Conservation (phyloP, 768 basidiomycete genomes). For the Cubamyces lactineus region DNA sequence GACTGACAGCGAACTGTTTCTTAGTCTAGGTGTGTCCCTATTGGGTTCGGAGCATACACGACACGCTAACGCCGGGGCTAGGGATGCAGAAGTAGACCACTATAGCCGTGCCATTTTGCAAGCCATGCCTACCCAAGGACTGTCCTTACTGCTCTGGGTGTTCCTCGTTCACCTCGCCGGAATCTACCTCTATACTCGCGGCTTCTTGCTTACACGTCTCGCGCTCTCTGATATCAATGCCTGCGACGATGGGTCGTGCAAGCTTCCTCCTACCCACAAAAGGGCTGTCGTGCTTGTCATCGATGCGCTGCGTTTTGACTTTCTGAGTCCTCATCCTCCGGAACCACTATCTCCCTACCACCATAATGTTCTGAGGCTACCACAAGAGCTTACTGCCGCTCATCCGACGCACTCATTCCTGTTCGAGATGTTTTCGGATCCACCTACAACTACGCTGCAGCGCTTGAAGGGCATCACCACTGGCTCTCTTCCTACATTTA, state of each 20-base stretch:
- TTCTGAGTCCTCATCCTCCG: conserved; percentile 74
- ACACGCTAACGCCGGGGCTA: no score
- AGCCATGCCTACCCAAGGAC: conserved; percentile 19
- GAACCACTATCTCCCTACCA: conserved; percentile 66
- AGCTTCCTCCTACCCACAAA: conserved; percentile 66
- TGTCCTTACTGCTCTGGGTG: conserved; percentile 53
- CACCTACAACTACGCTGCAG: conserved; percentile 94
- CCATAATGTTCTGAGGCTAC: conserved; percentile 83
- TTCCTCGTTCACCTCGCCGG: conserved; percentile 71
- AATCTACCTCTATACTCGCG: conserved; percentile 88
- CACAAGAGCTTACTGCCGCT: conserved; percentile 64
- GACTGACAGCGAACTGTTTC: no score
- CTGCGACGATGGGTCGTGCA: conserved; percentile 46
- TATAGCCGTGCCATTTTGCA: not conserved
- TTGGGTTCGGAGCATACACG: no score
- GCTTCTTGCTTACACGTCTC: conserved; percentile 85
- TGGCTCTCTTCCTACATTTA: conserved; percentile 92
- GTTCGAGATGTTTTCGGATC: conserved; percentile 90
- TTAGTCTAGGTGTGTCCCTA: no score
- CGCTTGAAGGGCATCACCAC: conserved; percentile 95
- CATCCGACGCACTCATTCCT: conserved; percentile 79
- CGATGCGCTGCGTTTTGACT: conserved; percentile 94
- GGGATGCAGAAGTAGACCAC: not conserved
- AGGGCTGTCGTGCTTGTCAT: conserved; percentile 86
- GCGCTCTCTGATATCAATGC: conserved; percentile 62